phyloP scores from a whole-genome alignment of 331 rosid species.

The Pyrus hybrid region DNA sequence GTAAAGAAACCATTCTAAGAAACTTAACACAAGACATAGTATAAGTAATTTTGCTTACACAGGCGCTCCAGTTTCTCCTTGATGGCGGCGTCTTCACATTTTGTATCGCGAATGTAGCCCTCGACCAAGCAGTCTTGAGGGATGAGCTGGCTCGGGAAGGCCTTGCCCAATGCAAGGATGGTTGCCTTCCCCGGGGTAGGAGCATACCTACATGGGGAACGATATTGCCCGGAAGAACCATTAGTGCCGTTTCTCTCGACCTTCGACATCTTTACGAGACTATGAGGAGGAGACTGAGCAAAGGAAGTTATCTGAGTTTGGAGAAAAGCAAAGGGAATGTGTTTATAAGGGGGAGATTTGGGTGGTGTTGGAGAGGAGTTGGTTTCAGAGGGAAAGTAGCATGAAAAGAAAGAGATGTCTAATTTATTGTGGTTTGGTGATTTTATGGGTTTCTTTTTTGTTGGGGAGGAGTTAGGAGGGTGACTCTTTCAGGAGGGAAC shows the following conservation, averaged over 20 bases:
- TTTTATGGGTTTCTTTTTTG: neutral
- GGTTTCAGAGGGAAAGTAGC: constrained; percentile 44
- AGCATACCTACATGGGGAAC: constrained; percentile 23
- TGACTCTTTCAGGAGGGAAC: constrained; percentile 8
- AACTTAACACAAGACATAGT: too few species aligned
- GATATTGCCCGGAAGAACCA: constrained; percentile 8
- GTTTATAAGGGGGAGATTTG: constrained; percentile 30
- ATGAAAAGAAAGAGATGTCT: constrained; percentile 33
- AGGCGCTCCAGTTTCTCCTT: constrained; percentile 89
- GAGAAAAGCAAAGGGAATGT: neutral
- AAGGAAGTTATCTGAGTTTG: neutral
- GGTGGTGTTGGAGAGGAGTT: constrained; percentile 44
- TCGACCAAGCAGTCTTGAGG: constrained; percentile 96
- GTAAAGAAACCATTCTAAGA: neutral
- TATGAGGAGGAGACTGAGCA: neutral
- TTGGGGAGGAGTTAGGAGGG: neutral
- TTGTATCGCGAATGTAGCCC: constrained; percentile 85
- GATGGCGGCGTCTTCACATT: constrained; percentile 56
- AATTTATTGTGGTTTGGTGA: constrained; percentile 33
- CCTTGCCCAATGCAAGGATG: constrained; percentile 81
- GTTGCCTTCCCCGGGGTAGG: constrained; percentile 76
- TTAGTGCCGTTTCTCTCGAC: constrained; percentile 24
- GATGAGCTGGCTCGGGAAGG: constrained; percentile 79
- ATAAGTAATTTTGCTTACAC: constrained; percentile 43
- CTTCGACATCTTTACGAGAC: constrained; percentile 36